phyloP scores from a whole-genome alignment of 495 filamentous ascomycete genomes.

The Aspergillus steynii region DNA sequence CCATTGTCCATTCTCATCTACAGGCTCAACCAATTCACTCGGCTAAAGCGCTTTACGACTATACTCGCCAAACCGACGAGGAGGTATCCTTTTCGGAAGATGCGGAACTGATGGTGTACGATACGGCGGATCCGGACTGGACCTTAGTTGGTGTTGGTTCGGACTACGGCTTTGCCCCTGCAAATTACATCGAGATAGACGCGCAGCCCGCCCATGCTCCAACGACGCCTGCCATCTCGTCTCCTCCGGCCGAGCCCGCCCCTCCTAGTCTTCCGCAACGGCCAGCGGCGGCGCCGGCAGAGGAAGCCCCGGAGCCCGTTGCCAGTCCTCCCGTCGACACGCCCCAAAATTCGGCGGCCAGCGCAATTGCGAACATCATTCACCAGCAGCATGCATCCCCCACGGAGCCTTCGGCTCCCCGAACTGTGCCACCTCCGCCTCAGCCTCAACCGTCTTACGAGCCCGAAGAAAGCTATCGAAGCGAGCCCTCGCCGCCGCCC shows the following conservation, averaged over 20 bases:
- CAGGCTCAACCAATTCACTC: slow-evolving; percentile 70
- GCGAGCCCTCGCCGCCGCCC: slow-evolving; percentile 59
- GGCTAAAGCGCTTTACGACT: slow-evolving; percentile 91
- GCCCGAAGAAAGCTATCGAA: slow-evolving; percentile 52
- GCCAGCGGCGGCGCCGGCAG: slow-evolving; percentile 24
- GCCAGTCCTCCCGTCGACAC: slow-evolving; percentile 33
- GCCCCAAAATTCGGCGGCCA: slow-evolving; percentile 66
- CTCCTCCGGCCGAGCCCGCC: slow-evolving; percentile 29
- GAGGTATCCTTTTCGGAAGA: slow-evolving; percentile 96
- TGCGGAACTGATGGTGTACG: slow-evolving; percentile 78
- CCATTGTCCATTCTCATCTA: slow-evolving; percentile 8
- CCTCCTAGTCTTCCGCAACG: slow-evolving; percentile 44
- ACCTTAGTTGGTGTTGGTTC: slow-evolving; percentile 82
- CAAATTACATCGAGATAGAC: slow-evolving; percentile 87
- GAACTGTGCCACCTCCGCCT: slow-evolving; percentile 39
- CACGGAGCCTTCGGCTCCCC: slow-evolving; percentile 29
- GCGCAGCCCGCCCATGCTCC: slow-evolving; percentile 32
- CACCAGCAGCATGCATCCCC: slow-evolving; percentile 50
- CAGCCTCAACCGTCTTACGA: slow-evolving; percentile 45
- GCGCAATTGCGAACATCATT: slow-evolving; percentile 71
- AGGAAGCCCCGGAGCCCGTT: slow-evolving; percentile 25
- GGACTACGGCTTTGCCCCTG: slow-evolving; percentile 94
- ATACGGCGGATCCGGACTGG: slow-evolving; percentile 94
- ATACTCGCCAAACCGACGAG: slow-evolving; percentile 95
- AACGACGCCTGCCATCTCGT: slow-evolving; percentile 28